Percentiles rank a stretch among this genome's conserved stretches.
These are phyloP conservation scores for Orychophragmus violaceus DNA, from an alignment of 345 rosid genomes.

Conservation along the genomic window DNA sequence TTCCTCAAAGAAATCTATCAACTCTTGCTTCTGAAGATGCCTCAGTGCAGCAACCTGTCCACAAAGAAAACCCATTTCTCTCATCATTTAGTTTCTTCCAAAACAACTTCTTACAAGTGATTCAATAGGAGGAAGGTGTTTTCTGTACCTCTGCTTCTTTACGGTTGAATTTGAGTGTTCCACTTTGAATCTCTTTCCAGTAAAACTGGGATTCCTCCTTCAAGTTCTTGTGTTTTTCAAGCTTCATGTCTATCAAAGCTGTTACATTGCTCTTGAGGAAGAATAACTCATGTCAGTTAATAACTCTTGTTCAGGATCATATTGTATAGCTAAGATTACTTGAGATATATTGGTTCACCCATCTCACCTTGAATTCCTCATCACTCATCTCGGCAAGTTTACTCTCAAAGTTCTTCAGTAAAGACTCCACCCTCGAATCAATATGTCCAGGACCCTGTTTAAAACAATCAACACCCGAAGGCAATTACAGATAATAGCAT, in stretches of 20 bases:
- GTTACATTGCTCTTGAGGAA: constrained; percentile 60
- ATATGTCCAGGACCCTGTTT: constrained; percentile 67
- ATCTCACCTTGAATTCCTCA: constrained; percentile 75
- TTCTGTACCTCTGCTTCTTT: constrained; percentile 65
- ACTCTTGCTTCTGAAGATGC: constrained; percentile 60
- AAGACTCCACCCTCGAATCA: constrained; percentile 73
- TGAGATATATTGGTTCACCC: background rate
- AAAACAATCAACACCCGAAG: background rate
- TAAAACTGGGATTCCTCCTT: constrained; percentile 72
- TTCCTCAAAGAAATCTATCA: constrained; percentile 67
- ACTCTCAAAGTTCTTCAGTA: constrained; percentile 61
- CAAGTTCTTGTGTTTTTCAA: constrained; percentile 89
- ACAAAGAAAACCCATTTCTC: background rate
- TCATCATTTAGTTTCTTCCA: background rate
- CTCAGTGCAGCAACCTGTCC: constrained; percentile 60
- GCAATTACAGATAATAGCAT: background rate
- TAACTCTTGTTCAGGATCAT: background rate
- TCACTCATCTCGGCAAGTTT: constrained; percentile 62
- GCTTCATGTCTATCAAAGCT: constrained; percentile 86
- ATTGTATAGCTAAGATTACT: constrained; percentile 4
- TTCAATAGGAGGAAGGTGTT: background rate
- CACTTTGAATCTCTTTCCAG: constrained; percentile 67
- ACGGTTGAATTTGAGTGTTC: constrained; percentile 78
- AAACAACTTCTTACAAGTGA: background rate
- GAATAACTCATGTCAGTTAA: constrained; percentile 18